These are phyloP conservation scores for Scenedesmus sp. DNA, from an alignment of 163 green algal genomes.

Conservation along the genomic window DNA sequence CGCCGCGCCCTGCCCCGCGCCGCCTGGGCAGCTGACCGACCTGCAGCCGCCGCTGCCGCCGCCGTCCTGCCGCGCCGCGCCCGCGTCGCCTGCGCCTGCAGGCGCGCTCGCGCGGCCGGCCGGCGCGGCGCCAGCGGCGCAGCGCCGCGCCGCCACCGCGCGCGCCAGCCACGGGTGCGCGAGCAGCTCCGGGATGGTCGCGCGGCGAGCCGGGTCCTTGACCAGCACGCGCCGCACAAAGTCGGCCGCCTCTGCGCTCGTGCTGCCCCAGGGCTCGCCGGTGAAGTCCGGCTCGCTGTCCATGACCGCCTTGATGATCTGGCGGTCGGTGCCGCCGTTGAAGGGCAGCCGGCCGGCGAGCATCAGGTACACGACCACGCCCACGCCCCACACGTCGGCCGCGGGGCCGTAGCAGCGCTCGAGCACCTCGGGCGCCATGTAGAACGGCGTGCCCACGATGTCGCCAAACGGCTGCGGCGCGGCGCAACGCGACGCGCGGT, in stretches of 20 bases:
- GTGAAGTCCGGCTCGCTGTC: constrained; percentile 46
- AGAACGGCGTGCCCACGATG: constrained; percentile 73
- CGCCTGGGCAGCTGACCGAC: no score
- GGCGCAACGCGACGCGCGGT: background rate
- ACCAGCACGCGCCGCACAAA: constrained; percentile 64
- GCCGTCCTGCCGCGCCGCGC: no score
- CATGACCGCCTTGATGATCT: constrained; percentile 45
- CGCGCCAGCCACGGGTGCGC: constrained; percentile 44
- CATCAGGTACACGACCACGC: constrained; percentile 69
- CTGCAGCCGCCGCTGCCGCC: no score
- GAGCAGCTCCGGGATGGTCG: constrained; percentile 78
- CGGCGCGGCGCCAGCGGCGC: background rate
- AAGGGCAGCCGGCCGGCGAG: constrained; percentile 55
- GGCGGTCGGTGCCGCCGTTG: constrained; percentile 35
- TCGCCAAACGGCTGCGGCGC: constrained; percentile 47
- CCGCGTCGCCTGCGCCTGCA: no score
- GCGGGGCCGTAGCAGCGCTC: constrained; percentile 69
- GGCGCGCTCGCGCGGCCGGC: no score
- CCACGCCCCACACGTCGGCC: constrained; percentile 65
- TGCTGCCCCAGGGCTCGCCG: constrained; percentile 71
- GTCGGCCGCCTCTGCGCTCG: constrained; percentile 60
- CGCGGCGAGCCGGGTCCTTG: constrained; percentile 67
- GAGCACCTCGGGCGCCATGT: constrained; percentile 72
- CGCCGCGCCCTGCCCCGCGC: no score
- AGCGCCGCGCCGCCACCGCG: constrained; percentile 1